Conservation (phyloP, 768 basidiomycete genomes). For the Trametes cubensis region DNA sequence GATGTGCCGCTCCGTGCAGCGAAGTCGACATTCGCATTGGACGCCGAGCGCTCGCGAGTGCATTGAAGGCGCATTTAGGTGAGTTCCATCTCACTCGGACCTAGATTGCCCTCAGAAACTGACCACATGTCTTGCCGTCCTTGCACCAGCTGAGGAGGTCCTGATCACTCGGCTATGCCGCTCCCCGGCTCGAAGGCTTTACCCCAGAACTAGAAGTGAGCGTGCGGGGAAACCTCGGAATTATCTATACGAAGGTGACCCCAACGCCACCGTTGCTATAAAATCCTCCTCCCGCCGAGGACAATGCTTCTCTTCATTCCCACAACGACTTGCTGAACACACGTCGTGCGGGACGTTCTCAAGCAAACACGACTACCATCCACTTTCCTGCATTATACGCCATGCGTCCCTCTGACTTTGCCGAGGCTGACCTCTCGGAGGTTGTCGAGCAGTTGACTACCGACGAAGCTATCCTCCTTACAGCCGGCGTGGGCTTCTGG, state of each 20-base stretch:
- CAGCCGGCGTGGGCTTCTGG: slow-evolving; percentile 79
- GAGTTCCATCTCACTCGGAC: not conserved
- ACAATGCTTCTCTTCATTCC: no score
- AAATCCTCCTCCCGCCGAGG: not conserved
- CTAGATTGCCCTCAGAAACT: not conserved
- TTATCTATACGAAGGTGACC: not conserved
- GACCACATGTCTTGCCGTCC: slow-evolving; percentile 1
- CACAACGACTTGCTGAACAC: not conserved
- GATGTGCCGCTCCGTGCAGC: not conserved
- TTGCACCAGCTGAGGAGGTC: slow-evolving; percentile 4
- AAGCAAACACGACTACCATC: not conserved
- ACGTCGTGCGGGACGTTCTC: not conserved
- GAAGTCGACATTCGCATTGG: not conserved
- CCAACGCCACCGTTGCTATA: slow-evolving; percentile 3
- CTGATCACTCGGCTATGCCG: slow-evolving; percentile 17
- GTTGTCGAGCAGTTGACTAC: slow-evolving; percentile 68
- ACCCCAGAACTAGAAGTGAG: slow-evolving; percentile 18
- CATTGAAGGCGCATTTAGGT: not conserved
- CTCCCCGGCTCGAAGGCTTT: slow-evolving; percentile 14
- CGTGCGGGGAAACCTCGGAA: slow-evolving; percentile 19
- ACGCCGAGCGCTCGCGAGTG: not conserved
- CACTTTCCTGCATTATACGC: not conserved
- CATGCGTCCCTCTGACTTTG: slow-evolving; percentile 75
- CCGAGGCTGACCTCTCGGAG: slow-evolving; percentile 59
- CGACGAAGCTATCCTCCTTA: slow-evolving; percentile 74